Percentiles rank a stretch among this genome's conserved stretches.
Conservation (phyloP, 2,329 filamentous ascomycete species). For the Periconia sp. region DNA sequence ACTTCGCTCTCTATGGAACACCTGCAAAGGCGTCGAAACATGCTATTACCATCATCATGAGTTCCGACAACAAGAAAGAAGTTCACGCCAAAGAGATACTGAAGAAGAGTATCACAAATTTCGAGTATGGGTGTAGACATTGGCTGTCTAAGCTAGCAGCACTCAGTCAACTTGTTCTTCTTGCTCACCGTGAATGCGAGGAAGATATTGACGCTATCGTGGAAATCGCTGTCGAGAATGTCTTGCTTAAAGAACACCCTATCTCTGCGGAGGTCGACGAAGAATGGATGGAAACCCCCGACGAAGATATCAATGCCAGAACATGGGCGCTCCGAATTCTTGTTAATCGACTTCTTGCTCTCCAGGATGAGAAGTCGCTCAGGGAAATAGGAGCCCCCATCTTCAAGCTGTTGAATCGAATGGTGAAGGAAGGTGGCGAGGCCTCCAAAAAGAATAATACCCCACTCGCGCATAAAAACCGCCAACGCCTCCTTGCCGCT, state of each 20-base stretch:
- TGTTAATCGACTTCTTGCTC: conserved; percentile 77
- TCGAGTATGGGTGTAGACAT: conserved; percentile 70
- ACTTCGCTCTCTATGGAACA: conserved; percentile 79
- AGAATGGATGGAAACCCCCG: conserved; percentile 59
- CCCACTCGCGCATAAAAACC: conserved; percentile 74
- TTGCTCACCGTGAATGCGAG: conserved; percentile 73
- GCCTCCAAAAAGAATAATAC: conserved; percentile 72
- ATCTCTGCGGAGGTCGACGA: conserved; percentile 58
- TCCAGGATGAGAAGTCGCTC: conserved; percentile 49
- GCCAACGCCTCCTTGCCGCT: conserved; percentile 79
- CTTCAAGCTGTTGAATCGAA: conserved; percentile 75
- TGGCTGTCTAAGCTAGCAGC: conserved; percentile 75
- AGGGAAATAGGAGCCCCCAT: conserved; percentile 62
- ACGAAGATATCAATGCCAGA: conserved; percentile 83
- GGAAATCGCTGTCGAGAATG: conserved; percentile 72
- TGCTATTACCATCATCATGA: conserved; percentile 85
- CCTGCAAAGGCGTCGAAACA: conserved; percentile 88
- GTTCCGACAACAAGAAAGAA: conserved; percentile 74
- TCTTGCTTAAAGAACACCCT: conserved; percentile 68
- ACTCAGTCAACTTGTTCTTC: conserved; percentile 73
- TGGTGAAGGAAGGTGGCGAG: conserved; percentile 77
- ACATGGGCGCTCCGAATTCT: conserved; percentile 80
- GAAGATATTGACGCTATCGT: conserved; percentile 72
- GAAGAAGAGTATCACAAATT: conserved; percentile 72
- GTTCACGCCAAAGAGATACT: conserved; percentile 85